Conservation (phyloP, 768 basidiomycete species). For the Cystoderma amianthinum region DNA sequence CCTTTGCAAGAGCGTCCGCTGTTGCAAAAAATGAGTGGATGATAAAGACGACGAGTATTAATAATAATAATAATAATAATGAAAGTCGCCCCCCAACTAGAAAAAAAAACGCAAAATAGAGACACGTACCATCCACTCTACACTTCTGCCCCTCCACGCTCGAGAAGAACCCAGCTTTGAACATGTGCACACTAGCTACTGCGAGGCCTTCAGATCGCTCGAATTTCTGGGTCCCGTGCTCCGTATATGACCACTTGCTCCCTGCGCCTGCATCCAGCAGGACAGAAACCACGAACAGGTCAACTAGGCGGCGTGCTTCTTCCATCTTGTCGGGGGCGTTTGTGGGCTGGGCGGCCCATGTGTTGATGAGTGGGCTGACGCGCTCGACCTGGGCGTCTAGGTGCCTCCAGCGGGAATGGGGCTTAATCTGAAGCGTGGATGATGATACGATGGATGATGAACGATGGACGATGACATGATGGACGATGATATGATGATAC, state of each 20-base stretch:
- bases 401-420: slow-evolving; percentile 89
- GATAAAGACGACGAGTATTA: no score
- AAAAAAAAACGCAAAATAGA: background rate
- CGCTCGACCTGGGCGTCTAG: slow-evolving; percentile 66
- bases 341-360: slow-evolving; percentile 39
- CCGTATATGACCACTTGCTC: slow-evolving; percentile 70
- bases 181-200: slow-evolving; percentile 90
- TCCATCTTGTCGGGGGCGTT: slow-evolving; percentile 45
- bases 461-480: no score
- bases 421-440: slow-evolving; percentile 54
- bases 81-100: no score
- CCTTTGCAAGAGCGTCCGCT: slow-evolving; percentile 62
- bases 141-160: slow-evolving; percentile 51
- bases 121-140: slow-evolving; percentile 71
- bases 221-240: slow-evolving; percentile 49
- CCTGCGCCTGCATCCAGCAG: slow-evolving; percentile 95
- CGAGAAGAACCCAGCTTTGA: slow-evolving; percentile 77
- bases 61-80: no score
- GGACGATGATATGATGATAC: no score
- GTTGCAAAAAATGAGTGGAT: no score
- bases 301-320: slow-evolving; percentile 68
- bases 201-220: slow-evolving; percentile 77
- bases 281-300: slow-evolving; percentile 88
- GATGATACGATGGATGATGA: no score
- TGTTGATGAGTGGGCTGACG: slow-evolving; percentile 48